Percentiles rank a stretch among this genome's conserved stretches.
Evolutionary conservation across 2,329 filamentous ascomycete genomes (phyloP).

Genomic region (Colletotrichum graminicola): DNA sequence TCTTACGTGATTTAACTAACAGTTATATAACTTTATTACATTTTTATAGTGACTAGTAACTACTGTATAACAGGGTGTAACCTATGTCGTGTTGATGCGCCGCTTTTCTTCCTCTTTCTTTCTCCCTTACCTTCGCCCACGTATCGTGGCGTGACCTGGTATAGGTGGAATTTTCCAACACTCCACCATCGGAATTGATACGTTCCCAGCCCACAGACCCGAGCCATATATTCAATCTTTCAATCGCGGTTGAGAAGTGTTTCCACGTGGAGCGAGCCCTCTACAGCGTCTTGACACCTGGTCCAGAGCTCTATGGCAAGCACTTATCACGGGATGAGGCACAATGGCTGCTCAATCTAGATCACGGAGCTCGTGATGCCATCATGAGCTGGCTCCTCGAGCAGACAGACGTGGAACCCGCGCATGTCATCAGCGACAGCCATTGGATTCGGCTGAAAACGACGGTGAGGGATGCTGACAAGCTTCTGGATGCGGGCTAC

Average conservation of each 20-base stretch:
- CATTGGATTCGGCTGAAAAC: slow-evolving; percentile 59
- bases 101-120: neutral
- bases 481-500: slow-evolving; percentile 60
- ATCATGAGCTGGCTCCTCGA: slow-evolving; percentile 60
- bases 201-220: slow-evolving; percentile 2
- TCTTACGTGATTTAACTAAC: no score
- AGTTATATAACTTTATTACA: neutral
- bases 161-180: slow-evolving; percentile 11
- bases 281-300: slow-evolving; percentile 62
- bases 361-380: slow-evolving; percentile 52
- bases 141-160: neutral
- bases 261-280: slow-evolving; percentile 58
- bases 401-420: slow-evolving; percentile 52
- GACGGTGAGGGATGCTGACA: slow-evolving; percentile 55
- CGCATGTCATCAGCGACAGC: slow-evolving; percentile 52
- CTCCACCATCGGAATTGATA: slow-evolving; percentile 13
- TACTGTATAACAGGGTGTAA: neutral
- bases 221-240: slow-evolving; percentile 11
- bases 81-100: neutral
- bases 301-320: slow-evolving; percentile 60
- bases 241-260: slow-evolving; percentile 25
- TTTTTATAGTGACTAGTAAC: neutral
- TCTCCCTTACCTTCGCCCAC: neutral
- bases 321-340: slow-evolving; percentile 63
- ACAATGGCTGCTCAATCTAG: slow-evolving; percentile 61